These are phyloP conservation scores for Pythium rishiriense DNA, from an alignment of 352 stramenopile genomes.

Conservation along the genomic window DNA sequence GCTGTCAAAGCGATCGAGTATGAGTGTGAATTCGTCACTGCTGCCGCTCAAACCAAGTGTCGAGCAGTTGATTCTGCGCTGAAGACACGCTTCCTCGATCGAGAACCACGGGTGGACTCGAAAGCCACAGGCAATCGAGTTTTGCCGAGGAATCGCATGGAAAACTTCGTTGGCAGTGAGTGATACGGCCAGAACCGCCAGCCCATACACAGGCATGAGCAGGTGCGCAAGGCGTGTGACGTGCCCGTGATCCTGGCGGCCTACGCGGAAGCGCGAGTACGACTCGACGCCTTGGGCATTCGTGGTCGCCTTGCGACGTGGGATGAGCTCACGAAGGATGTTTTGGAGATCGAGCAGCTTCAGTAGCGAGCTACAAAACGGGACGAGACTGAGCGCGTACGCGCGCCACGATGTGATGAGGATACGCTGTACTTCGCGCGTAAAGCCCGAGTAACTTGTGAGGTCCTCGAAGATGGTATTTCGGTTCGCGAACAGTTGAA, in stretches of 20 bases:
- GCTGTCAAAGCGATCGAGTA: not conserved
- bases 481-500: not conserved
- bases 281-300: not conserved
- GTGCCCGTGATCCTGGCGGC: not conserved
- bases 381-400: constrained; percentile 15
- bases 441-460: not conserved
- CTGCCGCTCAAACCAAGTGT: not conserved
- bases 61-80: constrained; percentile 11
- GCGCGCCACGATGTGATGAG: constrained; percentile 1
- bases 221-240: not conserved
- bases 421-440: constrained; percentile 15
- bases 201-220: constrained; percentile 7
- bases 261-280: not conserved
- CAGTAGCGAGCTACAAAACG: constrained; percentile 16
- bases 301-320: too few species aligned
- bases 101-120: constrained; percentile 25
- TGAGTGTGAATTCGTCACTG: too few species aligned
- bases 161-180: not conserved
- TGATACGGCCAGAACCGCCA: not conserved
- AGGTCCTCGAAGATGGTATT: not conserved
- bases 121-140: not conserved
- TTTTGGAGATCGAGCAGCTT: constrained; percentile 12
- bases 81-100: constrained; percentile 12
- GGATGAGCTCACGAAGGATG: not conserved
- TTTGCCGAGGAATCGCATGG: not conserved